A percentile compares a stretch with the other conserved stretches of the same genome.
Conservation (phyloP, 768 basidiomycete genomes). For the Lactifluus echinatus region DNA sequence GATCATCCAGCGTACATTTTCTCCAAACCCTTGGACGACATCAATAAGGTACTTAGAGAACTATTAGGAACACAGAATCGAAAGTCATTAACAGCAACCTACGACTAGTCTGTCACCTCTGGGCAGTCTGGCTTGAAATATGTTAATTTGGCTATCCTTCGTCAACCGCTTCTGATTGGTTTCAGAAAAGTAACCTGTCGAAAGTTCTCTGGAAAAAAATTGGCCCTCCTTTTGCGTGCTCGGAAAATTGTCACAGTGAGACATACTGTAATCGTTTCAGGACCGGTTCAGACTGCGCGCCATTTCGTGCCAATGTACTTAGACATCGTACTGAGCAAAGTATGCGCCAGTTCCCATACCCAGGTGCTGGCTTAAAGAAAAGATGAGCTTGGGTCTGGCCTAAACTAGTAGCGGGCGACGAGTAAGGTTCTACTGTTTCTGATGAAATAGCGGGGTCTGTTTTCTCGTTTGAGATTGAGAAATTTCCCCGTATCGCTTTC, state of each 20-base stretch:
- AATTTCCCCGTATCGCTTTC: conserved; percentile 3
- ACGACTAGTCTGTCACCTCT: conserved; percentile 14
- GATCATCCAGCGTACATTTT: conserved; percentile 1
- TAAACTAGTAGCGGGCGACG: neutral
- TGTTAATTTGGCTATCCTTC: conserved; percentile 9
- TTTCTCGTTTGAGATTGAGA: neutral
- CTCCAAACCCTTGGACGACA: conserved; percentile 7
- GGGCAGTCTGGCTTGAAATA: conserved; percentile 15
- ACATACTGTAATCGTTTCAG: conserved; percentile 7
- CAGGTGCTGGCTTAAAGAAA: neutral
- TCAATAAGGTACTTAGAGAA: conserved; percentile 15
- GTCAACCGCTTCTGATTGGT: conserved; percentile 14
- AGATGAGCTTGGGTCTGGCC: conserved; percentile 7
- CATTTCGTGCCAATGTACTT: neutral
- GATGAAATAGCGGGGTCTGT: neutral
- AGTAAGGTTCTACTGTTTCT: neutral
- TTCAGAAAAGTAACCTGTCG: conserved; percentile 11
- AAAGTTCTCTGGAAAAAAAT: conserved; percentile 7
- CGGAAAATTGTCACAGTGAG: neutral
- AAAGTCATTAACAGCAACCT: neutral
- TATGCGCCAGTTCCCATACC: conserved; percentile 10
- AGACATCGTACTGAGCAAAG: neutral
- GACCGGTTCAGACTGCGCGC: neutral
- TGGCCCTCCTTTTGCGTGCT: neutral
- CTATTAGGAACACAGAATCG: neutral